Evolutionary conservation across 331 rosid genomes (phyloP).

Genomic region (Quercus tomentella): DNA sequence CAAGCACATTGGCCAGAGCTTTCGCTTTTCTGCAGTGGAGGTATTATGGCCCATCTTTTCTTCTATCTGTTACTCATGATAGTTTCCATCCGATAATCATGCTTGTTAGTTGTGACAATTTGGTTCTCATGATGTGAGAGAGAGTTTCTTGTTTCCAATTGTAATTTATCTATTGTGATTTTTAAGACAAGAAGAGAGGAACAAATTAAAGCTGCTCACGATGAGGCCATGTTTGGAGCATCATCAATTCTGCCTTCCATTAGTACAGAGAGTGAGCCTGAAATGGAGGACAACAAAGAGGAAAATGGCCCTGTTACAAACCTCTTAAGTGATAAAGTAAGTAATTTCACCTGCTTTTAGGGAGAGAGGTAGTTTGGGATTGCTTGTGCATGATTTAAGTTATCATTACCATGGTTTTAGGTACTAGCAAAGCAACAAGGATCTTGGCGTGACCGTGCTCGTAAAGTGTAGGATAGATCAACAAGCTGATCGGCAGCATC

Average conservation of each 20-base stretch:
- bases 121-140: constrained; percentile 6
- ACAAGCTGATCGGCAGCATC: background rate
- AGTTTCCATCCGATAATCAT: constrained; percentile 13
- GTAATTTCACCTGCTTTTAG: background rate
- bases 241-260: constrained; percentile 34
- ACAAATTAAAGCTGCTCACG: constrained; percentile 81
- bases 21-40: constrained; percentile 83
- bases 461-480: constrained; percentile 23
- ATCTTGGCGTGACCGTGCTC: constrained; percentile 95
- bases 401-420: constrained; percentile 36
- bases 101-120: background rate
- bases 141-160: constrained; percentile 3
- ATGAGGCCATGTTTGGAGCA: constrained; percentile 89
- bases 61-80: background rate
- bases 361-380: background rate
- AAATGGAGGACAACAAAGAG: constrained; percentile 40
- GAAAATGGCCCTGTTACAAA: constrained; percentile 43
- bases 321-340: constrained; percentile 81
- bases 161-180: constrained; percentile 1
- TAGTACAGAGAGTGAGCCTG: constrained; percentile 47
- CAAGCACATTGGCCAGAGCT: constrained; percentile 79
- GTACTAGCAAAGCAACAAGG: constrained; percentile 81
- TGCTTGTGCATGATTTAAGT: background rate
- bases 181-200: constrained; percentile 77
- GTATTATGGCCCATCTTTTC: constrained; percentile 27